Base-by-base conservation (phyloP, 352 stramenopile genomes). In the Globisporangium echinulatum region DNA sequence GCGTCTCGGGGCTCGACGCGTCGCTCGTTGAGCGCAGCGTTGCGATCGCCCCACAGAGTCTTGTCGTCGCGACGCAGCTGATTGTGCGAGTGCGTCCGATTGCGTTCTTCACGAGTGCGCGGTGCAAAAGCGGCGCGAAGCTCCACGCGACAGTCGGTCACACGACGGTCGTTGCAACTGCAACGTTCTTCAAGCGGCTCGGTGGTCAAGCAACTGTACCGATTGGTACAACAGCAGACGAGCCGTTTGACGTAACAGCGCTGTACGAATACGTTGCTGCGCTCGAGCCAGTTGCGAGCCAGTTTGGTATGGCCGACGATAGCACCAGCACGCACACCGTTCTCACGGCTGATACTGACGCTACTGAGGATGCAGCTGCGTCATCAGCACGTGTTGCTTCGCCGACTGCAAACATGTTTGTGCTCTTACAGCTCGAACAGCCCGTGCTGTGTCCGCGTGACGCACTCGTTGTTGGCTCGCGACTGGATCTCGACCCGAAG, bases 1-100 rank as follows among this genome's bases (percentile, higher is more conserved):
- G 96, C 46, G 85, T 99, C 40, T 79, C 80, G 39, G 79, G 74
- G 1, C 58, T 90, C 4, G 81, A 94, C 55, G 64, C 79, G 36
- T 64, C 71, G 19, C 63, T 81, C 4, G 66, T 94, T 10, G 82
- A 94, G 52, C 73, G 82, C 46, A 78, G 74, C 14, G 51, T 92
- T 33, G 85, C 71, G 0, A 71, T 88, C 17, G 74, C 82, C 1
- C 81, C 84, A 1, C 64, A 67, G 2, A 87, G 70, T 42, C 64
- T 92, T 49, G 44, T 61, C 47, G 74, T 74, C 48, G 70, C 89
- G 13, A 63, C 59, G 0, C 80, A 88, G 44, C 68, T 89, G 1
- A 52, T 92, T 1, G 58, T 92, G 39, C 63, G 69, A 3, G 74
- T 90, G 38, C 57, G 77, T 13, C 79, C 71, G 37, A 67, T 94